phyloP scores from a whole-genome alignment of 306 rosid species.

The Purshia tridentata region DNA sequence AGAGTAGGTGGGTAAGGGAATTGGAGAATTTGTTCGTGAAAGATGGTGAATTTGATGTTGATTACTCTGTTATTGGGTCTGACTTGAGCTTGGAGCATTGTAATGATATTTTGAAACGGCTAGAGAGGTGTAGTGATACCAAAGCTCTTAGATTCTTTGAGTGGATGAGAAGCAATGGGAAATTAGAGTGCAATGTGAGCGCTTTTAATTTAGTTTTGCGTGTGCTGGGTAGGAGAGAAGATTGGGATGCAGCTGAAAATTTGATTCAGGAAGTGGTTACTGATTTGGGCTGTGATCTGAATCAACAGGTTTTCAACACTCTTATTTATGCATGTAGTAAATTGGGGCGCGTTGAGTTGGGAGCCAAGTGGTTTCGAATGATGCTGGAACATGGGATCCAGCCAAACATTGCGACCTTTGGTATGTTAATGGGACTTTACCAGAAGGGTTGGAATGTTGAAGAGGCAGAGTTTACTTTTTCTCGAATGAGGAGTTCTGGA shows the following conservation, averaged over 20 bases:
- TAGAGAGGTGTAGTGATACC: slow-evolving; percentile 42
- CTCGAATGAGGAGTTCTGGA: slow-evolving; percentile 52
- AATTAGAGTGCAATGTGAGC: slow-evolving; percentile 44
- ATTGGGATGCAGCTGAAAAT: slow-evolving; percentile 67
- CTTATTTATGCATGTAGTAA: slow-evolving; percentile 65
- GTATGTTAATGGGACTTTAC: slow-evolving; percentile 78
- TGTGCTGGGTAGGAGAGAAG: slow-evolving; percentile 46
- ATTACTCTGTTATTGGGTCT: slow-evolving; percentile 48
- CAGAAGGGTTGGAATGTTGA: slow-evolving; percentile 62
- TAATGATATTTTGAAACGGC: slow-evolving; percentile 59
- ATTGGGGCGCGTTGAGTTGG: slow-evolving; percentile 37
- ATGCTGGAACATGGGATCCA: slow-evolving; percentile 56
- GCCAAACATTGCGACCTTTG: slow-evolving; percentile 73
- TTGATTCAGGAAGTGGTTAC: slow-evolving; percentile 46
- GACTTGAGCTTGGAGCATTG: slow-evolving; percentile 56
- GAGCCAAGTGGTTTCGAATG: slow-evolving; percentile 65
- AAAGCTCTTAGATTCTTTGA: slow-evolving; percentile 59
- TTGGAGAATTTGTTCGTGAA: slow-evolving; percentile 38
- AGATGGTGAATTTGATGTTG: slow-evolving; percentile 55
- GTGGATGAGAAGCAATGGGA: slow-evolving; percentile 69
- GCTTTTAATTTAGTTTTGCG: slow-evolving; percentile 58
- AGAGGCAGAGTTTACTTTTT: slow-evolving; percentile 71
- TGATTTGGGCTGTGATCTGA: slow-evolving; percentile 43
- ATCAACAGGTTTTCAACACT: slow-evolving; percentile 60
- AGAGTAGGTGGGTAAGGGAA: slow-evolving; percentile 30